A percentile compares a stretch with the other conserved stretches of the same genome.
Conservation (phyloP, 2,329 filamentous ascomycete species). For the Fusarium kyushuense region DNA sequence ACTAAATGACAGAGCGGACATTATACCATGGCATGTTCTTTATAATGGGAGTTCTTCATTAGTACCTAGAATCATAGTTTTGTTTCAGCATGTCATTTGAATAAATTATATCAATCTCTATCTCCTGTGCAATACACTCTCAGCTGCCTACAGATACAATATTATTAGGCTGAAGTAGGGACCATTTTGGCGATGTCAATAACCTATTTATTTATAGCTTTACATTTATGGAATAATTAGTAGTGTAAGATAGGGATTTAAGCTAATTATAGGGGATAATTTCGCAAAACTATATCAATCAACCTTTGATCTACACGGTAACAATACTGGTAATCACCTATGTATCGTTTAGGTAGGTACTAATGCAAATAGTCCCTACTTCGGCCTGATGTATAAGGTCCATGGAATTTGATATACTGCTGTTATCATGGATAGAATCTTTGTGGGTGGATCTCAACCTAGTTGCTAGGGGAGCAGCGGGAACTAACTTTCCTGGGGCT, state of each 20-base stretch:
- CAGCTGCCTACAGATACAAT: background rate
- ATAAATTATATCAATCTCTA: background rate
- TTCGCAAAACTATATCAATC: too few relatives aligned
- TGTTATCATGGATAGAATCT: background rate
- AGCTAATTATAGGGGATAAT: too few relatives aligned
- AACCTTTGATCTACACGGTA: too few relatives aligned
- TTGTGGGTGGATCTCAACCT: slow-evolving; percentile 31
- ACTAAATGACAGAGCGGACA: background rate
- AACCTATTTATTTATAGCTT: too few relatives aligned
- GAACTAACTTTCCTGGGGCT: slow-evolving; percentile 28
- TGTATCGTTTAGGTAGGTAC: too few relatives aligned
- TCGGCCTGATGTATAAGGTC: background rate
- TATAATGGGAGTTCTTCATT: background rate
- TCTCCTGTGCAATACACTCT: background rate
- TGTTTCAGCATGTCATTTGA: background rate
- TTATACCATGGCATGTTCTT: background rate
- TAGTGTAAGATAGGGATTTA: too few relatives aligned
- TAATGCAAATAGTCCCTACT: too few relatives aligned
- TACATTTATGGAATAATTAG: too few relatives aligned
- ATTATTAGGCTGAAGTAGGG: too few relatives aligned
- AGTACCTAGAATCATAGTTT: background rate
- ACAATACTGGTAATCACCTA: too few relatives aligned
- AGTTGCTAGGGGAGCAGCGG: slow-evolving; percentile 42
- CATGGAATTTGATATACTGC: background rate
- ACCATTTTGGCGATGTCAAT: too few relatives aligned